Percentiles rank a stretch among this genome's conserved stretches.
Conservation (phyloP, 768 basidiomycete species). For the Favolaschia claudopus region DNA sequence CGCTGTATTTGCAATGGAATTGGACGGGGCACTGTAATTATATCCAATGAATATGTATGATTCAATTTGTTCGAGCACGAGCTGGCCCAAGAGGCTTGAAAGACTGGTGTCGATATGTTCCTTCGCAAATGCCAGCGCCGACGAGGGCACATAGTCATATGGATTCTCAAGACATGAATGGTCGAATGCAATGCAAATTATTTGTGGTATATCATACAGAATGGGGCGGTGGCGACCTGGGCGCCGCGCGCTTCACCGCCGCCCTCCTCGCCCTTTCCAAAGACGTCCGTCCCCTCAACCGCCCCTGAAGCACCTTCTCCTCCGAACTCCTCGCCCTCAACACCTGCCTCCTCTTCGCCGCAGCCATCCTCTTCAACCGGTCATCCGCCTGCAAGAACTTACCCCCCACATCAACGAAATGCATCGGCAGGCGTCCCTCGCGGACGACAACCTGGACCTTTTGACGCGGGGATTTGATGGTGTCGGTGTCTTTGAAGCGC, state of each 20-base stretch:
- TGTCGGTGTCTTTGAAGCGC: conserved; percentile 43
- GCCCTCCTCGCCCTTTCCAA: conserved; percentile 8
- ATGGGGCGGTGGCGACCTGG: no score
- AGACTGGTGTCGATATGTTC: no score
- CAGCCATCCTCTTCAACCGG: conserved; percentile 55
- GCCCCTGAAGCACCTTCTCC: conserved; percentile 28
- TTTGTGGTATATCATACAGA: no score
- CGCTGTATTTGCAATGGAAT: no score
- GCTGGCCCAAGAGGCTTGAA: no score
- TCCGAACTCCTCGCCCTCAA: conserved; percentile 33
- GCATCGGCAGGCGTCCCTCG: conserved; percentile 60
- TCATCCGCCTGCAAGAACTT: conserved; percentile 70
- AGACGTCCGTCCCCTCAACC: conserved; percentile 2
- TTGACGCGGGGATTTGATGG: conserved; percentile 44
- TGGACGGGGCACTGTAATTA: no score
- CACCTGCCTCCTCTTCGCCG: conserved; percentile 55
- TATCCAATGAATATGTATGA: no score
- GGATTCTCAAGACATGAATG: no score
- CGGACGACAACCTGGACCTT: conserved; percentile 48
- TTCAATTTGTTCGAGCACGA: no score
- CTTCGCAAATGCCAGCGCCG: no score
- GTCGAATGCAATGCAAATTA: no score
- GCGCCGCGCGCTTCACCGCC: conserved; percentile 12
- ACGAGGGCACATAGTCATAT: no score
- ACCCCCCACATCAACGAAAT: conserved; percentile 78